Conservation (phyloP, 2,329 filamentous ascomycete species). For the Ophiosphaerella narmari region DNA sequence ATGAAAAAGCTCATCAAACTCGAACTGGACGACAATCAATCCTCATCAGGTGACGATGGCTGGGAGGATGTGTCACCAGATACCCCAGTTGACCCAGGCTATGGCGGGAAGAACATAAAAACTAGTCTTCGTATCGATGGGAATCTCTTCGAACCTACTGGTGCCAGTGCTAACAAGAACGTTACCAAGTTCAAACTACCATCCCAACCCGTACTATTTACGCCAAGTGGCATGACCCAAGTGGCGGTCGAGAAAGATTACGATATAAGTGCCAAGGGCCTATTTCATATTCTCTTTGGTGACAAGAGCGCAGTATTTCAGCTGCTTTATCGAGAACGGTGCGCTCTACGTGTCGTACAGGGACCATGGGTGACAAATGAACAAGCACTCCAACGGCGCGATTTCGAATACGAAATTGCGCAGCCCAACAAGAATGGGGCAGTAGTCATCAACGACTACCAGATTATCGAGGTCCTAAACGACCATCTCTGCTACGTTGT, state of each 20-base stretch:
- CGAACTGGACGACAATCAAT: constrained; percentile 61
- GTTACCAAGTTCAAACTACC: constrained; percentile 80
- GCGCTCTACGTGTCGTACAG: constrained; percentile 67
- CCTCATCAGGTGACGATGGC: constrained; percentile 80
- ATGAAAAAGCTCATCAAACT: constrained; percentile 75
- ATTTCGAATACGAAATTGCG: constrained; percentile 81
- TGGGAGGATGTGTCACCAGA: constrained; percentile 80
- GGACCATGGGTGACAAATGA: constrained; percentile 80
- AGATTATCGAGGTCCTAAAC: constrained; percentile 74
- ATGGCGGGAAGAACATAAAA: constrained; percentile 57
- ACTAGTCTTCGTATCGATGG: constrained; percentile 66
- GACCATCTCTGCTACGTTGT: constrained; percentile 68
- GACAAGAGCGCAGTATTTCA: constrained; percentile 96
- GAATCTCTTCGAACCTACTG: constrained; percentile 56
- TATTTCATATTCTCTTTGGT: constrained; percentile 95
- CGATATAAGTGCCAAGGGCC: constrained; percentile 87
- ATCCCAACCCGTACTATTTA: constrained; percentile 77
- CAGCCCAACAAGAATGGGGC: constrained; percentile 38
- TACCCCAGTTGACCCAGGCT: constrained; percentile 61
- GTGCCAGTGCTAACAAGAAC: constrained; percentile 50
- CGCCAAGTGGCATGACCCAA: constrained; percentile 78
- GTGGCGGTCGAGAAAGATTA: constrained; percentile 80
- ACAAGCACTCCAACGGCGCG: constrained; percentile 71
- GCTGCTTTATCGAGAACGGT: constrained; percentile 76
- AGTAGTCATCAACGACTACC: constrained; percentile 73